Evolutionary conservation across 352 stramenopile genomes (phyloP), one percentile per base, ranked within the genome.

Genomic region (Phytophthora crassamura): DNA sequence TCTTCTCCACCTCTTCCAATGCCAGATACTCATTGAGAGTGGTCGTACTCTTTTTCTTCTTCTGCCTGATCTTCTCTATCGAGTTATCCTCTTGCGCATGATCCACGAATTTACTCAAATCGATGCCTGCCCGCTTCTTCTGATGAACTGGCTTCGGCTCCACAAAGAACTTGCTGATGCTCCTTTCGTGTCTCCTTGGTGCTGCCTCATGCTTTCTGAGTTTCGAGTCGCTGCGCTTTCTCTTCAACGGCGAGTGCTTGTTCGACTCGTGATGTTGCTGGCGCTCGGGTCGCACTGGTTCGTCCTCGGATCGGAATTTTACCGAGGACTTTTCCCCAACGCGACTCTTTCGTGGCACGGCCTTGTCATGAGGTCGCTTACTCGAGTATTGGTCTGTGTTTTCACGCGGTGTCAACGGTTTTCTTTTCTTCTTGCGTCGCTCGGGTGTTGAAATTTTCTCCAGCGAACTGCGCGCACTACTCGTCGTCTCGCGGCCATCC

Each of bases 21-120:
- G 42, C 54, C 18, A 76, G n/a, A 10, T 80, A 81, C 32, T 73
- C 52, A 48, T 84, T 34, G 6, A 84, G 22, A 25, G 22, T 34
- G 5, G 53, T 61, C n/a, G 39, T 50, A 9, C 33, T 40, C 2
- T 0, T 43, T 10, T 51, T 56, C 35, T 75, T 76, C 40, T 78
- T 59, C 51, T 69, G 36, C n/a, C 68, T 64, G 14, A 82, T 64
- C 10, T 65, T 39, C 11, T 74, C 52, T 9, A 78, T 61, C 5
- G 18, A 57, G 20, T 80, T 63, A 25, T 54, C 65, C 64, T 81
- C 61, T 14, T 80, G 54, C 20, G 72, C 58, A 46, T 78, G 63
- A 34, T 70, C 51, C 12, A 80, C 16, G 22, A 72, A 82, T 40
- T 67, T 67, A 6, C 50, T 40, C 20, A 80, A 34, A 45, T 65